Evolutionary conservation across 1,139 yeast genomes (phyloP).

Genomic region (Citeromyces siamensis): DNA sequence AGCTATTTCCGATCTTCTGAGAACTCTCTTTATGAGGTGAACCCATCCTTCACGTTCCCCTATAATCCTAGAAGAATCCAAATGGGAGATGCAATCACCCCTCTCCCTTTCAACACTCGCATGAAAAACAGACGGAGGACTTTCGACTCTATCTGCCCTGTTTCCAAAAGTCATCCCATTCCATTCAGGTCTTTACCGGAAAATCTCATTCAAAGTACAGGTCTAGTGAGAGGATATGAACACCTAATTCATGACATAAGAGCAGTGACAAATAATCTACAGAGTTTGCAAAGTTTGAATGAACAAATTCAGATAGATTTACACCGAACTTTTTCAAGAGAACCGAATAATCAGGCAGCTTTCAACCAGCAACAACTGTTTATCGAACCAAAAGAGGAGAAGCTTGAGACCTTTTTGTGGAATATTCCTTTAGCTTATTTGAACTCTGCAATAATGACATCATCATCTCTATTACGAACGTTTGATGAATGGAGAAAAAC

Average conservation of each 20-base stretch:
- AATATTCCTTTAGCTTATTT: not conserved
- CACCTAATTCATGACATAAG: not conserved
- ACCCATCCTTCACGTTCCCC: not conserved
- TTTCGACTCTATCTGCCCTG: no score
- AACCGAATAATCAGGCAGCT: not conserved
- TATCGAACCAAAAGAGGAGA: not conserved
- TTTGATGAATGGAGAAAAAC: constrained; percentile 2
- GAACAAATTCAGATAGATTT: not conserved
- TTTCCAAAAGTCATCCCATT: no score
- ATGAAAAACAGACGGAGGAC: no score
- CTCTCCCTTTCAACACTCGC: no score
- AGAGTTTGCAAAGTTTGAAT: not conserved
- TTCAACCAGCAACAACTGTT: not conserved
- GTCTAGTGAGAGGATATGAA: no score
- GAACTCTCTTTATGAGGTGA: not conserved
- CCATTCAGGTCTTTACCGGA: no score
- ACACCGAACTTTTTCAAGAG: not conserved
- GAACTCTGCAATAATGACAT: not conserved
- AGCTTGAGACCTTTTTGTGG: not conserved
- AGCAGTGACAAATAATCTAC: not conserved
- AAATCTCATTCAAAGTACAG: no score
- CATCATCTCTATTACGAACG: not conserved
- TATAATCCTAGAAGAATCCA: not conserved
- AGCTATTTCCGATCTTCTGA: not conserved
- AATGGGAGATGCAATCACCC: not conserved